Conservation (phyloP, 495 filamentous ascomycete species). For the Podospora sp. region DNA sequence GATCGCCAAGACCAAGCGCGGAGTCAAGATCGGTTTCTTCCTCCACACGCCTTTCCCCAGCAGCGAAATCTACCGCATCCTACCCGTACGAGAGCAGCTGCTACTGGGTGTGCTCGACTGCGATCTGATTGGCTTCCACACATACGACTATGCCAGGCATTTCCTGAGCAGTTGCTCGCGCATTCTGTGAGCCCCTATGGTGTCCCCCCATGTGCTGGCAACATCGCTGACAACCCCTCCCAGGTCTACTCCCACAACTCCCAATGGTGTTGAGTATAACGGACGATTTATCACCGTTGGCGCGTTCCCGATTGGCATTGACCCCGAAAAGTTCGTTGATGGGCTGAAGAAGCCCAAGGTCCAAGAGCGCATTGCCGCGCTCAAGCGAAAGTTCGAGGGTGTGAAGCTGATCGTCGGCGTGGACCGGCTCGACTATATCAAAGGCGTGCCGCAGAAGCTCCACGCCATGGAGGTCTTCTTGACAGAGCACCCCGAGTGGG, state of each 20-base stretch:
- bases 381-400: conserved; percentile 81
- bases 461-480: conserved; percentile 90
- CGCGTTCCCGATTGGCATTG: conserved; percentile 92
- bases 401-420: conserved; percentile 91
- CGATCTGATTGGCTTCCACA: conserved; percentile 92
- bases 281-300: conserved; percentile 73
- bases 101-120: conserved; percentile 78
- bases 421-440: conserved; percentile 93
- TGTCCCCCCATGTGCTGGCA: background rate
- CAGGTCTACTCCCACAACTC: conserved; percentile 77
- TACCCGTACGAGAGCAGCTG: conserved; percentile 84
- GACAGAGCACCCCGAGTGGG: conserved; percentile 87
- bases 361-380: conserved; percentile 71
- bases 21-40: conserved; percentile 91
- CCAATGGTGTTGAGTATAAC: conserved; percentile 77
- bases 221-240: conserved; percentile 13
- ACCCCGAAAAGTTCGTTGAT: conserved; percentile 92
- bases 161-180: conserved; percentile 84
- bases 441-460: conserved; percentile 92
- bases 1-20: conserved; percentile 65
- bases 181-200: conserved; percentile 62
- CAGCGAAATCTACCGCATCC: conserved; percentile 85
- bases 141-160: conserved; percentile 89
- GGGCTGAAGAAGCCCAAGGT: conserved; percentile 80
- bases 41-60: conserved; percentile 94